Evolutionary conservation across 768 basidiomycete genomes (phyloP).

Genomic region (Boletus edulis): DNA sequence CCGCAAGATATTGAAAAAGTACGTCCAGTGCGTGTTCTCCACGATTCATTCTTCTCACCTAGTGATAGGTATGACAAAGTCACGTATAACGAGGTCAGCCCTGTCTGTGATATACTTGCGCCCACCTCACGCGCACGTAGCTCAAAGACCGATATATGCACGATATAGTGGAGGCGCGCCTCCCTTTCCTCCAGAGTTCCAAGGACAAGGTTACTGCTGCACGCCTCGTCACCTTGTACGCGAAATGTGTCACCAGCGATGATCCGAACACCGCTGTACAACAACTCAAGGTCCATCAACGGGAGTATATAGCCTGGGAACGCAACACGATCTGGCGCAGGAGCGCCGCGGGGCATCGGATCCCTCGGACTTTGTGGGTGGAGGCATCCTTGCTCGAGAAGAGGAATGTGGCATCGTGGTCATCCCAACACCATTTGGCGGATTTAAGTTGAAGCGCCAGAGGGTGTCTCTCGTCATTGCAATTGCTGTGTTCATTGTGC

Average conservation of each 20-base stretch:
- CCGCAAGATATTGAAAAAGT: constrained; percentile 96
- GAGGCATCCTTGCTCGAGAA: constrained; percentile 46
- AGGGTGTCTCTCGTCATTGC: constrained; percentile 59
- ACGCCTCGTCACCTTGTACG: constrained; percentile 68
- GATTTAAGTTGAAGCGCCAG: constrained; percentile 61
- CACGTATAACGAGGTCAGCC: constrained; percentile 60
- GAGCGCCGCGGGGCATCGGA: constrained; percentile 58
- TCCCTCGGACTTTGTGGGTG: constrained; percentile 36
- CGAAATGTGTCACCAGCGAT: constrained; percentile 79
- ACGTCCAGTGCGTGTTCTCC: constrained; percentile 20
- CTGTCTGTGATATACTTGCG: not conserved
- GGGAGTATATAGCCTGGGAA: constrained; percentile 97
- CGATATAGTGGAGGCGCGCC: constrained; percentile 58
- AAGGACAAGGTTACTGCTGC: constrained; percentile 61
- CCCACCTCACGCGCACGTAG: constrained; percentile 30
- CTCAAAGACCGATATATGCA: constrained; percentile 79
- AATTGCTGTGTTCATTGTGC: constrained; percentile 49
- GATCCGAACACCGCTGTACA: constrained; percentile 68
- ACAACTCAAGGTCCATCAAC: constrained; percentile 82
- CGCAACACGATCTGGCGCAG: constrained; percentile 93
- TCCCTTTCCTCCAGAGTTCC: constrained; percentile 65
- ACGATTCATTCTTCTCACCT: not conserved
- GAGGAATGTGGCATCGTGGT: constrained; percentile 35
- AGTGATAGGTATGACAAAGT: constrained; percentile 91
- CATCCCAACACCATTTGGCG: constrained; percentile 65